These are phyloP conservation scores for Backusella westeae DNA, from an alignment of 192 early-diverging fungal genomes.

Conservation along the genomic window DNA sequence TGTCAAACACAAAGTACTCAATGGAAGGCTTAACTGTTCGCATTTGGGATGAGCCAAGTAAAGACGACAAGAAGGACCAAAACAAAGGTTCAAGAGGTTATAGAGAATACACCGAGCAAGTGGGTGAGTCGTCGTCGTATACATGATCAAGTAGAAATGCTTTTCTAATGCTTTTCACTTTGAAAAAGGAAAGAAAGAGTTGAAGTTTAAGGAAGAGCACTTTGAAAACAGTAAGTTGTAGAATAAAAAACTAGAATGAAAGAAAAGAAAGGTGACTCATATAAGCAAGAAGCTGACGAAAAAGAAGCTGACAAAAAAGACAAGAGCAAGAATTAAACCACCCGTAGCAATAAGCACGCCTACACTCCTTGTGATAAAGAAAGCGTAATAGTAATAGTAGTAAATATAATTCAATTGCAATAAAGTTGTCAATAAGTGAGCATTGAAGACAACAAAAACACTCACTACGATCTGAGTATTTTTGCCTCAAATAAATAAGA, in stretches of 20 bases:
- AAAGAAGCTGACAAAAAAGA: background rate
- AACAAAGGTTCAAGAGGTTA: conserved; percentile 12
- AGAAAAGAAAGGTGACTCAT: background rate
- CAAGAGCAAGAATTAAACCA: background rate
- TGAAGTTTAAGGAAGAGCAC: background rate
- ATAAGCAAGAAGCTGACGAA: background rate
- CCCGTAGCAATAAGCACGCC: too few relatives aligned
- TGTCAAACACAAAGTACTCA: conserved; percentile 8
- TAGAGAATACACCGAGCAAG: conserved; percentile 7
- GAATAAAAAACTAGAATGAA: background rate
- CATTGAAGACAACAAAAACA: too few relatives aligned
- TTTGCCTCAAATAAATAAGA: too few relatives aligned
- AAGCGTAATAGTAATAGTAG: too few relatives aligned
- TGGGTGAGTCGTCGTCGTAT: background rate
- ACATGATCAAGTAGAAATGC: background rate
- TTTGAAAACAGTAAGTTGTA: background rate
- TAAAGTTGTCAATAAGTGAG: too few relatives aligned
- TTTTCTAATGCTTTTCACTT: background rate
- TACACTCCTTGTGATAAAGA: too few relatives aligned
- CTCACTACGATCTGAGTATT: too few relatives aligned
- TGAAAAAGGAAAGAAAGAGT: background rate
- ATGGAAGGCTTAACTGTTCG: conserved; percentile 12
- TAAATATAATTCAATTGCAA: too few relatives aligned
- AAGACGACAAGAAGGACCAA: background rate
- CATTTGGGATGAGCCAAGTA: background rate